Evolutionary conservation across 2,329 filamentous ascomycete genomes (phyloP).

Genomic region (Polytolypa hystricis): DNA sequence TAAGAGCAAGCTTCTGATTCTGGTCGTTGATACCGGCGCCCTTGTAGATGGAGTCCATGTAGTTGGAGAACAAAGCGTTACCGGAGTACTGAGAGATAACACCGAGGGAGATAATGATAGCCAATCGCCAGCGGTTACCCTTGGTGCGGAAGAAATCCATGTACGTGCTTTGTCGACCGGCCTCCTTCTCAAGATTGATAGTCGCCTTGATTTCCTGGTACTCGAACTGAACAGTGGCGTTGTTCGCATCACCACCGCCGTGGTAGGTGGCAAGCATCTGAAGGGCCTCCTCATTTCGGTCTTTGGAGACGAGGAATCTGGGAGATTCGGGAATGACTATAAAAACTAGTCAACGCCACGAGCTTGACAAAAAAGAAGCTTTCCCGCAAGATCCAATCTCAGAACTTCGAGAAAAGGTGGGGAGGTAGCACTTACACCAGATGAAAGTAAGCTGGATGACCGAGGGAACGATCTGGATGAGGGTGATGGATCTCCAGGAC

Average conservation of each 20-base stretch:
- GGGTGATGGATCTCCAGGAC: conserved; percentile 37
- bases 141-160: conserved; percentile 33
- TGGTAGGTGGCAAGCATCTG: conserved; percentile 28
- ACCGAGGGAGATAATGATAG: conserved; percentile 44
- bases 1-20: conserved; percentile 31
- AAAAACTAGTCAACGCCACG: no score
- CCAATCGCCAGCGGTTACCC: conserved; percentile 44
- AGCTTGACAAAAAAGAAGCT: no score
- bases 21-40: conserved; percentile 28
- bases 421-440: no score
- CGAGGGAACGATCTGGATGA: conserved; percentile 51
- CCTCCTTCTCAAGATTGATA: conserved; percentile 35
- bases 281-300: conserved; percentile 19
- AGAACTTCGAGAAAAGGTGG: no score
- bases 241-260: conserved; percentile 29
- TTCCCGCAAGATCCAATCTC: no score
- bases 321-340: conserved; percentile 55
- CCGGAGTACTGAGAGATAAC: conserved; percentile 50
- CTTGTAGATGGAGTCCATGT: conserved; percentile 28
- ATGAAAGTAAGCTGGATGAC: conserved; percentile 43
- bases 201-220: conserved; percentile 33
- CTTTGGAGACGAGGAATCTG: conserved; percentile 34
- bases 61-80: conserved; percentile 35
- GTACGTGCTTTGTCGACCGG: conserved; percentile 37
- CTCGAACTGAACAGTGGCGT: conserved; percentile 18